Base-by-base conservation (phyloP, 2,329 filamentous ascomycete species). In the Paecilomyces niveus region DNA sequence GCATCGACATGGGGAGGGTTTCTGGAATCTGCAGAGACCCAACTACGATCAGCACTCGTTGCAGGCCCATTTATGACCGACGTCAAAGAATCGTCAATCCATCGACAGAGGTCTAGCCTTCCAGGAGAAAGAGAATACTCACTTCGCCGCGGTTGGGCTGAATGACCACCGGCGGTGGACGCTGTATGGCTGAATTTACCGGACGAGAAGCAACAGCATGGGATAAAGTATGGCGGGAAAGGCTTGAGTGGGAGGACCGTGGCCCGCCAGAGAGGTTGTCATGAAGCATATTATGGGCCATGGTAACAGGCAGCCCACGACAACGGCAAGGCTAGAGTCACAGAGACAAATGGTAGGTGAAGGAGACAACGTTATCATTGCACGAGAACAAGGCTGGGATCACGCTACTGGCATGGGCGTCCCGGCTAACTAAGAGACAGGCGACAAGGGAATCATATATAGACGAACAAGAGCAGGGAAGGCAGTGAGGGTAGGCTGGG, bases 281-380 rank as follows among this genome's bases (percentile, higher is more conserved):
- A 22, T 24, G 53, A 35, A 54, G 18, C 53, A 54, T 35, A 54
- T 54, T 54, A 54, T 35, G 53, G 53, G 53, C 53, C 53, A 35
- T 35, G 29, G 32, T 54, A 32, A 31, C 32, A 32, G 7, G 32
- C 18, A 54, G 53, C 32, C 53, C 53, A 54, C 24, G 53, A 31
- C 32, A 24, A n/a, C 26, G 26, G 29, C 53, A 32, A 54, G 29
- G 53, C 53, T 31, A n/a, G 10, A 13, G 26, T 13, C 29, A 32
- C 9, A 54, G 53, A 54, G 15, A 24, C 53, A 15, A 54, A 54
- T 33, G 15, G 29, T 26, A 29, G 18, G 13, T 5, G 53, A 54
- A 18, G 31, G n/a, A 24, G 29, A 54, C 32, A 35, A 24, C 18
- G 50, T 21, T 52, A 29, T 24, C 50, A 52, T 52, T 52, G 50